A percentile compares a stretch with the other conserved stretches of the same genome.
Conservation (phyloP, 164 flowering plant species). For the Vitis riparia region DNA sequence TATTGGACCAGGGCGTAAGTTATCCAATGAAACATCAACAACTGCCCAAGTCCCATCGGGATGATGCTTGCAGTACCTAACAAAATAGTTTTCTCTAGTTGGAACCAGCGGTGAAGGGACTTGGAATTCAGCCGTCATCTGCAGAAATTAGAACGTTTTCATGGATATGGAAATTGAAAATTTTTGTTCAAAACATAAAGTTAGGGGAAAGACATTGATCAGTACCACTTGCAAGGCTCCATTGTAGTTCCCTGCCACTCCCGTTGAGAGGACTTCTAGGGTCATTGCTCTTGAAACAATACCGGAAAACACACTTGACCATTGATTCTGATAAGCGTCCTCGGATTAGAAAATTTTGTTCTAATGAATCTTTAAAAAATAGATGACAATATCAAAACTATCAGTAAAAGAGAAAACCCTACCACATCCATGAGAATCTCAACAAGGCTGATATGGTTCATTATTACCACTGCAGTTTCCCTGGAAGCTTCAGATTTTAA, state of each 20-base stretch:
- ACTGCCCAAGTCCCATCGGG: constrained; percentile 84
- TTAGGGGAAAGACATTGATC: background rate
- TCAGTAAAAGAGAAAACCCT: constrained; percentile 5
- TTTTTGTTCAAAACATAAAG: background rate
- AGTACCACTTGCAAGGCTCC: constrained; percentile 97
- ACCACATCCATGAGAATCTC: constrained; percentile 92
- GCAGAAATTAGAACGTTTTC: constrained; percentile 1
- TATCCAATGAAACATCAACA: constrained; percentile 87
- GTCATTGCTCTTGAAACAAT: constrained; percentile 80
- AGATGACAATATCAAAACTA: background rate
- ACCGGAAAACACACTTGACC: constrained; percentile 67
- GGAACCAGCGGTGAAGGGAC: constrained; percentile 93
- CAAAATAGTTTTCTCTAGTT: constrained; percentile 61
- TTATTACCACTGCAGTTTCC: constrained; percentile 63
- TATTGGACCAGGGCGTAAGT: constrained; percentile 42
- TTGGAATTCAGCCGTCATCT: constrained; percentile 96
- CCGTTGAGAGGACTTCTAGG: constrained; percentile 78
- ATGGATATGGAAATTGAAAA: too few species aligned
- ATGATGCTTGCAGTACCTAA: constrained; percentile 87
- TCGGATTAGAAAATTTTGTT: background rate
- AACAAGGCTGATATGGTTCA: constrained; percentile 71
- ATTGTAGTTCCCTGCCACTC: constrained; percentile 86
- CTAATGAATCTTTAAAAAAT: background rate
- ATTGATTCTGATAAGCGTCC: constrained; percentile 57
- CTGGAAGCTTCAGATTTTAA: constrained; percentile 72